Conservation (phyloP, 305 asterid genomes). For the Solanum hybrid region DNA sequence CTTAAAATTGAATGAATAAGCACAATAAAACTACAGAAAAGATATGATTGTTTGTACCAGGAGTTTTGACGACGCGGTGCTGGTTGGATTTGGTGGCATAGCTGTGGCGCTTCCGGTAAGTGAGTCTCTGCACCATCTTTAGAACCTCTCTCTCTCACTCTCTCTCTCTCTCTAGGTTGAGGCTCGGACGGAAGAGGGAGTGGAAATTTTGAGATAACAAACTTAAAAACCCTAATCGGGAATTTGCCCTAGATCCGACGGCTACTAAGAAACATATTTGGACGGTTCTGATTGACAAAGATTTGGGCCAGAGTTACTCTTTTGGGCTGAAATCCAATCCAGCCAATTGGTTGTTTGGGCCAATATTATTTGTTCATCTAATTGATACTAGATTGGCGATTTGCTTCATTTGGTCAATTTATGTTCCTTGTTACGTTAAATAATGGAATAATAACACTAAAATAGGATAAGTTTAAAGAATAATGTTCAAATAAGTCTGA, state of each 20-base stretch:
- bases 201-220: background rate
- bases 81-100: slow-evolving; percentile 62
- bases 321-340: background rate
- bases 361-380: background rate
- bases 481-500: background rate
- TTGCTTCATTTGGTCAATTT: background rate
- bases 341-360: background rate
- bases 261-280: background rate
- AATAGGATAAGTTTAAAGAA: background rate
- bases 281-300: background rate
- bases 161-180: background rate
- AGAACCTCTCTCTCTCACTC: background rate
- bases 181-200: background rate
- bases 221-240: background rate
- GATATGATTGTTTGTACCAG: slow-evolving; percentile 16
- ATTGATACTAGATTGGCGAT: background rate
- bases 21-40: background rate
- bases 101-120: slow-evolving; percentile 45
- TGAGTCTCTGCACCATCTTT: slow-evolving; percentile 48
- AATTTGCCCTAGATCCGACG: slow-evolving; percentile 4
- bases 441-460: background rate
- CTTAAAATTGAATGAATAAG: background rate
- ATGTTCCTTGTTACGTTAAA: background rate
- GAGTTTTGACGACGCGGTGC: slow-evolving; percentile 50
- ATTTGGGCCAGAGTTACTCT: background rate